These are phyloP conservation scores for Emiliania huxleyi DNA, from an alignment of 78 protist species.

Conservation along the genomic window DNA sequence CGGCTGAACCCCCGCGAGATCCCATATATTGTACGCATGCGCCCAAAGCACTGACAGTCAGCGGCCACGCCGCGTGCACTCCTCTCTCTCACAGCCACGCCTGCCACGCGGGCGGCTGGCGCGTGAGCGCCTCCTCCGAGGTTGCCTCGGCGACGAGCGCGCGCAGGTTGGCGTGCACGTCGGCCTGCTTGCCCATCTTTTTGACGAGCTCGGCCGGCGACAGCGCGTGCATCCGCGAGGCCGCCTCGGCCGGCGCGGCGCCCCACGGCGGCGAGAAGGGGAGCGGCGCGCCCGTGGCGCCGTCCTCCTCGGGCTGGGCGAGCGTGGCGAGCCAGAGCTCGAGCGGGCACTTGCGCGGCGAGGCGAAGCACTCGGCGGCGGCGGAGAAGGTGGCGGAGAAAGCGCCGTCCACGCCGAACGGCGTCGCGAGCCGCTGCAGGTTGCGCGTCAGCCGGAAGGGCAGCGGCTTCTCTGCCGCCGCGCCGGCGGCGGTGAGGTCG, in stretches of 20 bases:
- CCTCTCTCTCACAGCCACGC: slow-evolving; percentile 33
- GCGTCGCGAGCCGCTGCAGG: slow-evolving; percentile 37
- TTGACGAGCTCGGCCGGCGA: neutral
- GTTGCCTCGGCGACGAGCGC: slow-evolving; percentile 11
- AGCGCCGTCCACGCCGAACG: slow-evolving; percentile 24
- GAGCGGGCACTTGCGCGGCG: neutral
- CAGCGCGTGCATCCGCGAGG: neutral
- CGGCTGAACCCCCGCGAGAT: too few relatives aligned
- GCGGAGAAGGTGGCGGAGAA: slow-evolving; percentile 35
- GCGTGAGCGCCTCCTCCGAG: neutral
- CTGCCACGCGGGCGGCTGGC: neutral
- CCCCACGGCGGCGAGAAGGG: neutral
- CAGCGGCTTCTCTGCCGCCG: neutral
- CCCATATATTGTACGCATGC: too few relatives aligned
- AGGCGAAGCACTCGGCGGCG: neutral
- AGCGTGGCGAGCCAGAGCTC: neutral
- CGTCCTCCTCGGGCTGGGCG: neutral
- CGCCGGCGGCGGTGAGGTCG: neutral
- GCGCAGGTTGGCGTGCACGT: neutral
- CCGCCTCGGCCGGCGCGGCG: neutral
- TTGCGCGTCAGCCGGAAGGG: slow-evolving; percentile 58
- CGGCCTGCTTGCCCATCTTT: neutral
- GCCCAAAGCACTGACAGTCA: too few relatives aligned
- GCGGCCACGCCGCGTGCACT: too few relatives aligned
- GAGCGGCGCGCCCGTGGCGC: neutral